A percentile compares a stretch with the other conserved stretches of the same genome.
These are phyloP conservation scores for Pyrenochaeta sp. DNA, from an alignment of 2,329 filamentous ascomycete species.

Conservation along the genomic window DNA sequence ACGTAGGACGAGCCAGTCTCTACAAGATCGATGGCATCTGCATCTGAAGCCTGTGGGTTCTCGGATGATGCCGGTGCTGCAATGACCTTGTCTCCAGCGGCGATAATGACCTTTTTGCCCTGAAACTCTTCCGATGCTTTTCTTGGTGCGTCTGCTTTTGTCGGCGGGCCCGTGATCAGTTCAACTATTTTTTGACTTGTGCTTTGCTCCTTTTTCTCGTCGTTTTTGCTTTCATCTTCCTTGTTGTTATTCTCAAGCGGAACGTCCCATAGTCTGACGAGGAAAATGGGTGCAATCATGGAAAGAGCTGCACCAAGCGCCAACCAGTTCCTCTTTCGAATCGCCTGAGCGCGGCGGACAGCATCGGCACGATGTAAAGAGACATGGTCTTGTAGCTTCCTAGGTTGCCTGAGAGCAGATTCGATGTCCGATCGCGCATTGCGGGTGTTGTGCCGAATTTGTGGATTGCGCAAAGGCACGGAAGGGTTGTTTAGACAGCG, in stretches of 20 bases:
- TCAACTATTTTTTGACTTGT: conserved; percentile 33
- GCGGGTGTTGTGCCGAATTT: conserved; percentile 26
- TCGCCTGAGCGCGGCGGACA: conserved; percentile 34
- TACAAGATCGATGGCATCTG: conserved; percentile 74
- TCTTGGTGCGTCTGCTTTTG: conserved; percentile 37
- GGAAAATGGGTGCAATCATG: conserved; percentile 47
- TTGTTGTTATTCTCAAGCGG: conserved; percentile 23
- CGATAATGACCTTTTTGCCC: conserved; percentile 64
- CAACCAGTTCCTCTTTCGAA: conserved; percentile 41
- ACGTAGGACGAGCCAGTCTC: conserved; percentile 83
- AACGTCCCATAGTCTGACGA: conserved; percentile 43
- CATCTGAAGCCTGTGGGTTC: conserved; percentile 40
- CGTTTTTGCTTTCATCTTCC: conserved; percentile 21
- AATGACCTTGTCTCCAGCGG: conserved; percentile 68
- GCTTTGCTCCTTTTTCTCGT: conserved; percentile 27
- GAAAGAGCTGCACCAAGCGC: conserved; percentile 43
- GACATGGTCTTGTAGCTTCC: conserved; percentile 33
- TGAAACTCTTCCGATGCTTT: conserved; percentile 53
- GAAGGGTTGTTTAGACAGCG: conserved; percentile 35
- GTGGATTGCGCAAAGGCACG: conserved; percentile 18
- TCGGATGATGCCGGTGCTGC: conserved; percentile 48
- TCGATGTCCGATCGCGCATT: conserved; percentile 21
- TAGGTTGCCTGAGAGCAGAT: conserved; percentile 15
- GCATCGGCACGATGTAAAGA: conserved; percentile 45
- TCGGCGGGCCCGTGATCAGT: conserved; percentile 32